A percentile compares a stretch with the other conserved stretches of the same genome.
Evolutionary conservation across 805 yeast species (phyloP).

Genomic region (Novakomyces olei): DNA sequence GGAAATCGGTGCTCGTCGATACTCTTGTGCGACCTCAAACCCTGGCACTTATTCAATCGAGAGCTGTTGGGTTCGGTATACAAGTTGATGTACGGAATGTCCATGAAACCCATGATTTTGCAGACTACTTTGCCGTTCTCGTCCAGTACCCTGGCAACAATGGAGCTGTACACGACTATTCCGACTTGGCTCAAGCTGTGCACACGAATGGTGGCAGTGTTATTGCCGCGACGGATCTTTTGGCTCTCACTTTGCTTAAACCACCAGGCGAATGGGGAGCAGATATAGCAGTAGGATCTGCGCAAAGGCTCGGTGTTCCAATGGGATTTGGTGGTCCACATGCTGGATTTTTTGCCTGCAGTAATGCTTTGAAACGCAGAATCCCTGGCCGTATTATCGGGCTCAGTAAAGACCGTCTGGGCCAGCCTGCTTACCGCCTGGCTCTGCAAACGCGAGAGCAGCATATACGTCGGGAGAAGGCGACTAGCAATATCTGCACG

Average conservation of each 20-base stretch:
- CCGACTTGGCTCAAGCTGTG: conserved; percentile 35
- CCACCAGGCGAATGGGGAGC: conserved; percentile 78
- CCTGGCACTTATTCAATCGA: conserved; percentile 47
- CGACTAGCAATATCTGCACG: conserved; percentile 93
- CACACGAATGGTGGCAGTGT: conserved; percentile 56
- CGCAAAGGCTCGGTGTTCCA: conserved; percentile 95
- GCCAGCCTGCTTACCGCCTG: conserved; percentile 68
- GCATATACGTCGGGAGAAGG: conserved; percentile 91
- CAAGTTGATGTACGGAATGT: conserved; percentile 35
- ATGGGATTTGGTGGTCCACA: conserved; percentile 98
- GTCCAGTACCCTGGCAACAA: conserved; percentile 81
- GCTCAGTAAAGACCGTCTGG: conserved; percentile 73
- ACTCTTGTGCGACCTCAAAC: conserved; percentile 67
- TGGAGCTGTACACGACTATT: conserved; percentile 39
- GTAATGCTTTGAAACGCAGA: conserved; percentile 60
- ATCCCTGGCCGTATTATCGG: conserved; percentile 96
- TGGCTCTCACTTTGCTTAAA: conserved; percentile 66
- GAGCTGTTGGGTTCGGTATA: conserved; percentile 56
- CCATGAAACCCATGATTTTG: conserved; percentile 6
- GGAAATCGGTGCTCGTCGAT: conserved; percentile 48
- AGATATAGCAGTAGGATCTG: conserved; percentile 75
- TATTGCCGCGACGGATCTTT: conserved; percentile 73
- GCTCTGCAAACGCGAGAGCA: conserved; percentile 97
- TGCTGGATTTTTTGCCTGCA: conserved; percentile 88
- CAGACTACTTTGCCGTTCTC: conserved; percentile 50